Evolutionary conservation across 176 grass and related monocot species (phyloP).

Genomic region (Olyra latifolia): DNA sequence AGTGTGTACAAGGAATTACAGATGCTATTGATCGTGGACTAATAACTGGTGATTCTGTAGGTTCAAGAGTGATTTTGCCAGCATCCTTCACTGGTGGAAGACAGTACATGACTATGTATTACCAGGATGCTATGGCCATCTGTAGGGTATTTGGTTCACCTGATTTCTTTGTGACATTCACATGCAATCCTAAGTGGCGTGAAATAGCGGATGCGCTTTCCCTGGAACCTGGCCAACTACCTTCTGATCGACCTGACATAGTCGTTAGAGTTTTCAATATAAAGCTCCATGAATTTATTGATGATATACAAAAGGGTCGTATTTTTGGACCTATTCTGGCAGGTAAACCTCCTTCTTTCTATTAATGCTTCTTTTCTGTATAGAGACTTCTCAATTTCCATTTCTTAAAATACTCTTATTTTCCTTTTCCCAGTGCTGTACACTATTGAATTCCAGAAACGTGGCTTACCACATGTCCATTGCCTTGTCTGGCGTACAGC

Average conservation of each 20-base stretch:
- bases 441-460: conserved; percentile 27
- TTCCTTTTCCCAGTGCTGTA: neutral
- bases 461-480: neutral
- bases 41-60: neutral
- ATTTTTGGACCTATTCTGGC: neutral
- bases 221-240: neutral
- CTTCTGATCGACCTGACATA: neutral
- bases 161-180: neutral
- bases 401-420: too few species aligned
- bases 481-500: neutral
- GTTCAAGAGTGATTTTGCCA: neutral
- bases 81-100: neutral
- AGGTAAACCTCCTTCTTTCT: neutral
- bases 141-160: neutral
- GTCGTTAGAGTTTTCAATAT: neutral
- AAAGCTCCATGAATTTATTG: neutral
- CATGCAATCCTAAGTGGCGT: neutral
- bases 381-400: too few species aligned
- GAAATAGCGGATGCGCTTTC: neutral
- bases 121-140: neutral
- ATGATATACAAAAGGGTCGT: neutral
- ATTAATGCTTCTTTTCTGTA: too few species aligned
- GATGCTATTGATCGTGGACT: neutral
- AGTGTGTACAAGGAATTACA: neutral
- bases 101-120: neutral